Evolutionary conservation across 805 yeast species (phyloP).

Genomic region (Yarrowia deformans): DNA sequence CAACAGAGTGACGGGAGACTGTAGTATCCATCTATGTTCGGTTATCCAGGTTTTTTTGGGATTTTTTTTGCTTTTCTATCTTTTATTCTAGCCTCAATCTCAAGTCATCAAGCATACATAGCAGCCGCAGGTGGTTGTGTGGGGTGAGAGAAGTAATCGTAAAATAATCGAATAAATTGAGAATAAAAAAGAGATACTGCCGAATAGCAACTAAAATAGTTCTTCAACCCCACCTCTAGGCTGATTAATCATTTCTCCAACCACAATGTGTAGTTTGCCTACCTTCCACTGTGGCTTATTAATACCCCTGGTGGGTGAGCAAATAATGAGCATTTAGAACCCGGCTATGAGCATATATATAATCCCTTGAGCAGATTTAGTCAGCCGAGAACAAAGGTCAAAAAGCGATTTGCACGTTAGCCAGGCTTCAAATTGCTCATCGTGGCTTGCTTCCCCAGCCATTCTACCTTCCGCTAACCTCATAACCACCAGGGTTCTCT

Average conservation of each 20-base stretch:
- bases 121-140: not conserved
- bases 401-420: not conserved
- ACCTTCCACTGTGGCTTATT: not conserved
- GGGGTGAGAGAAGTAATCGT: not conserved
- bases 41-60: not conserved
- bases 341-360: not conserved
- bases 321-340: slow-evolving; percentile 18
- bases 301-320: not conserved
- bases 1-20: no score
- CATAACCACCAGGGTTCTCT: slow-evolving; percentile 37
- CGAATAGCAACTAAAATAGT: no score
- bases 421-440: slow-evolving; percentile 12
- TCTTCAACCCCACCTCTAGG: no score
- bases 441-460: slow-evolving; percentile 8
- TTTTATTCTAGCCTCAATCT: not conserved
- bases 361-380: not conserved
- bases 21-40: no score
- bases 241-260: no score
- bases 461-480: slow-evolving; percentile 4
- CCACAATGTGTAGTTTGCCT: no score
- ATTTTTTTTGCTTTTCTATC: not conserved
- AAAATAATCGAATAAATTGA: not conserved
- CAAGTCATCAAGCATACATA: slow-evolving; percentile 18
- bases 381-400: not conserved
- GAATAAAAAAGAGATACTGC: not conserved